Conservation (phyloP, 1,284 basidiomycete species). For the Ceratobasidium sp. region DNA sequence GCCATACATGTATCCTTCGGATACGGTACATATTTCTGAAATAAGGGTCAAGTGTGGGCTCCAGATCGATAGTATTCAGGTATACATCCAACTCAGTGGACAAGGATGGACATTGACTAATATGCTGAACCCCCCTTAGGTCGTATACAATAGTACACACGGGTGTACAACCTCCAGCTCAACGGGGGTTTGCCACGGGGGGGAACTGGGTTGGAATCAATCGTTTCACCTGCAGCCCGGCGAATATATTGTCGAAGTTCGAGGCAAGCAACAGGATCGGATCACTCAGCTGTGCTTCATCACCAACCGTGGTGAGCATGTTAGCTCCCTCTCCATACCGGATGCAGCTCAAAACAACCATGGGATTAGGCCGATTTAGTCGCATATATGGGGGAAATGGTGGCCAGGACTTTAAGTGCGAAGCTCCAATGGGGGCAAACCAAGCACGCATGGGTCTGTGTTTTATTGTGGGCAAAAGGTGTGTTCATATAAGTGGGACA, state of each 20-base stretch:
- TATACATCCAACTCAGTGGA: no score
- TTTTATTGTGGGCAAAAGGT: no score
- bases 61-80: slow-evolving; percentile 25
- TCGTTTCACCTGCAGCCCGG: background rate
- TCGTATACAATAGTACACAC: background rate
- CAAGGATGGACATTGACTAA: no score
- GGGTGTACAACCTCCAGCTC: background rate
- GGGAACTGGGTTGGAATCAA: background rate
- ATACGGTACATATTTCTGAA: background rate
- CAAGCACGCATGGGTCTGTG: no score
- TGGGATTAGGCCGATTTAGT: no score
- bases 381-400: no score
- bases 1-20: background rate
- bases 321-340: no score
- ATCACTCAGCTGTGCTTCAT: slow-evolving; percentile 21
- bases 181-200: background rate
- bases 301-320: slow-evolving; percentile 26
- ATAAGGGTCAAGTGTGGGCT: background rate
- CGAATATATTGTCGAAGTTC: slow-evolving; percentile 10
- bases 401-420: no score
- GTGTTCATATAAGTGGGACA: no score
- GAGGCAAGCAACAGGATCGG: background rate
- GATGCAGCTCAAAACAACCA: no score
- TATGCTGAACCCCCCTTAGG: background rate
- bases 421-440: no score